Percentiles rank a stretch among this genome's conserved stretches.
These are phyloP conservation scores for Sporisorium reilianum DNA, from an alignment of 1,284 basidiomycete genomes.

Conservation along the genomic window DNA sequence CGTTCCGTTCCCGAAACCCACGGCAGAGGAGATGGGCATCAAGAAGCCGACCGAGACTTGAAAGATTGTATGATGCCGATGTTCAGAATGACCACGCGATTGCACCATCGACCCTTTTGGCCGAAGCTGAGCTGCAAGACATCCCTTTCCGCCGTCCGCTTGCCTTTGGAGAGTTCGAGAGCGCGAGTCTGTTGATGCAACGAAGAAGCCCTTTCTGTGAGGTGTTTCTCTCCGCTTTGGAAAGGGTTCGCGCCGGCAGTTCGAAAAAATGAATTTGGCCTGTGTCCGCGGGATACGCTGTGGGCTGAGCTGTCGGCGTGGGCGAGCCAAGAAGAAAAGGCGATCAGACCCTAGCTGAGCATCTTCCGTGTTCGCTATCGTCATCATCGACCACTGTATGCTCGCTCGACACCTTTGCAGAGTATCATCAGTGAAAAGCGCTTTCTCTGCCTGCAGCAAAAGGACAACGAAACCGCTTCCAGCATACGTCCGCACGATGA, in stretches of 20 bases:
- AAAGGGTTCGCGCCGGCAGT: too few species aligned
- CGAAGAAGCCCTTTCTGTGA: background rate
- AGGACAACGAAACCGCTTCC: background rate
- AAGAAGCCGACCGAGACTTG: constrained; percentile 27
- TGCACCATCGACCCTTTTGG: background rate
- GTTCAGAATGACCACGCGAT: background rate
- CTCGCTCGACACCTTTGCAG: constrained; percentile 3
- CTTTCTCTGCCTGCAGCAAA: background rate
- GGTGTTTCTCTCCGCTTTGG: background rate
- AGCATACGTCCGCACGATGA: constrained; percentile 14
- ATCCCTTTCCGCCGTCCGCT: background rate
- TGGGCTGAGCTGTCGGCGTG: constrained; percentile 19
- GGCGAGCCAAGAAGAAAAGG: background rate
- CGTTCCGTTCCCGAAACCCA: constrained; percentile 25
- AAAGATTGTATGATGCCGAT: background rate
- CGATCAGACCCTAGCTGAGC: background rate
- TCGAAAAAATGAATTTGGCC: too few species aligned
- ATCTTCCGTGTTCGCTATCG: background rate
- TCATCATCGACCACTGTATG: constrained; percentile 8
- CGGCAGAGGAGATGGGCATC: constrained; percentile 29
- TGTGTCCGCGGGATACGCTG: too few species aligned
- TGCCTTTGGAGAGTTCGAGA: background rate
- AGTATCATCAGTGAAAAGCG: background rate
- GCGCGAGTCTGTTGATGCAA: background rate
- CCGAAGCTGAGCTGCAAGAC: background rate